Evolutionary conservation across 352 stramenopile genomes (phyloP).

Genomic region (Phytopythium cucurbitacearum): DNA sequence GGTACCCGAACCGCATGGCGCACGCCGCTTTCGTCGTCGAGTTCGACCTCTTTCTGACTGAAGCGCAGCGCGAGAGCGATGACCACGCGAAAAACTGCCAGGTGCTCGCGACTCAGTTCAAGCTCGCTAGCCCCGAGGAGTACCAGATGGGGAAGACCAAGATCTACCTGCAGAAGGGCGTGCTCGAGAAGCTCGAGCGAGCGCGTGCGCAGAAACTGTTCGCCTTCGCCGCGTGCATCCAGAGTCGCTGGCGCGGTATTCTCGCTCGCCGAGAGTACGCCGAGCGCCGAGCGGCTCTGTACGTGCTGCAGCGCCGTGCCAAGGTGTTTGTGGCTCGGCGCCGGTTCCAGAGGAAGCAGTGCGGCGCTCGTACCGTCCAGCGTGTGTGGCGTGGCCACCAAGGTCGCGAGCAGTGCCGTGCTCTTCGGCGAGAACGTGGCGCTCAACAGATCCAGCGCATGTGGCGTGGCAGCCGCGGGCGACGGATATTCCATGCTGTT

Average conservation of each 20-base stretch:
- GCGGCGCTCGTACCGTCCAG: constrained; percentile 22
- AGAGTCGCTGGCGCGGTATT: constrained; percentile 58
- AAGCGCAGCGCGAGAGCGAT: constrained; percentile 21
- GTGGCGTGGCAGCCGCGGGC: constrained; percentile 35
- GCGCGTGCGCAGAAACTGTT: constrained; percentile 65
- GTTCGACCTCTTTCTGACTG: constrained; percentile 65
- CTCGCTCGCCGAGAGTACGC: constrained; percentile 27
- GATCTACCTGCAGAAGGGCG: constrained; percentile 84
- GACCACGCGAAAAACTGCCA: constrained; percentile 29
- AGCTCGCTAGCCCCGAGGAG: constrained; percentile 54
- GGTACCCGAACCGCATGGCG: constrained; percentile 71
- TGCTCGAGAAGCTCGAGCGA: constrained; percentile 68
- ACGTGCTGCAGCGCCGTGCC: constrained; percentile 39
- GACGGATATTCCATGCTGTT: constrained; percentile 22
- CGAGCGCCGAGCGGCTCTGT: constrained; percentile 27
- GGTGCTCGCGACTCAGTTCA: constrained; percentile 54
- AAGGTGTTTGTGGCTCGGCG: constrained; percentile 42
- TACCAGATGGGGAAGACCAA: constrained; percentile 83
- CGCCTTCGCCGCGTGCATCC: constrained; percentile 52
- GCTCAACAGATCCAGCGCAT: constrained; percentile 44
- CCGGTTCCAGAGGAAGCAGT: constrained; percentile 24
- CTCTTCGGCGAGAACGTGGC: constrained; percentile 21
- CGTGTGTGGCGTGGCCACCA: constrained; percentile 32
- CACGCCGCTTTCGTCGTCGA: constrained; percentile 71
- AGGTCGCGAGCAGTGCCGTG: constrained; percentile 16